A percentile compares a stretch with the other conserved stretches of the same genome.
These are phyloP conservation scores for Glebionis coronaria DNA, from an alignment of 129 eudicot species.

Conservation along the genomic window DNA sequence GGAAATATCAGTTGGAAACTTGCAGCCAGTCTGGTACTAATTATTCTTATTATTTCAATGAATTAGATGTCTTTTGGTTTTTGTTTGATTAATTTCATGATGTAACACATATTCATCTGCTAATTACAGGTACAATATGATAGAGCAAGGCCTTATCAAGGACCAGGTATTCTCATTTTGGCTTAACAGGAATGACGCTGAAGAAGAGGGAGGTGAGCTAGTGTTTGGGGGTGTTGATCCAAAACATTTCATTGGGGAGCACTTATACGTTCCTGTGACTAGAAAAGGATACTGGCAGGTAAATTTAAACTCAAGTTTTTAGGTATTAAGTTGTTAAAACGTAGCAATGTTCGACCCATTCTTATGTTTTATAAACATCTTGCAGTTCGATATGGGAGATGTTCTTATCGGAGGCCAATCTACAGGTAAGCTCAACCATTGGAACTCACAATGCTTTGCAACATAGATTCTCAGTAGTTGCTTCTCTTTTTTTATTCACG, in stretches of 20 bases:
- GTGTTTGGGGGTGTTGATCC: slow-evolving; percentile 91
- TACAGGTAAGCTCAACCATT: slow-evolving; percentile 51
- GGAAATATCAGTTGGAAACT: slow-evolving; percentile 69
- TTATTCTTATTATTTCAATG: slow-evolving; percentile 1
- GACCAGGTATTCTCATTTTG: slow-evolving; percentile 78
- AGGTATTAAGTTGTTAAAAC: neutral
- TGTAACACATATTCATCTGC: neutral
- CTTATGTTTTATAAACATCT: slow-evolving; percentile 6
- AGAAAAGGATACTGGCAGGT: slow-evolving; percentile 93
- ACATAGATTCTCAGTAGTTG: neutral
- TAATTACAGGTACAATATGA: slow-evolving; percentile 68
- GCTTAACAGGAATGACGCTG: slow-evolving; percentile 62
- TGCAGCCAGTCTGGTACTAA: slow-evolving; percentile 70
- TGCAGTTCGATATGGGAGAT: slow-evolving; percentile 87
- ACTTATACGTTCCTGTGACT: slow-evolving; percentile 79
- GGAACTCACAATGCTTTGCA: neutral
- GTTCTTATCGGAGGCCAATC: slow-evolving; percentile 66
- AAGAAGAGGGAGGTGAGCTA: slow-evolving; percentile 74
- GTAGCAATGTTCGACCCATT: neutral
- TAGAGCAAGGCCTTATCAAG: slow-evolving; percentile 74
- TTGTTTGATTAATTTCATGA: neutral
- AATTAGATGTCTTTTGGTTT: neutral
- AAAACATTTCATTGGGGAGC: slow-evolving; percentile 63
- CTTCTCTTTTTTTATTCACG: neutral
- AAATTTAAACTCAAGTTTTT: neutral